Conservation (phyloP, 441 rosid species). For the Erodium texanum region DNA sequence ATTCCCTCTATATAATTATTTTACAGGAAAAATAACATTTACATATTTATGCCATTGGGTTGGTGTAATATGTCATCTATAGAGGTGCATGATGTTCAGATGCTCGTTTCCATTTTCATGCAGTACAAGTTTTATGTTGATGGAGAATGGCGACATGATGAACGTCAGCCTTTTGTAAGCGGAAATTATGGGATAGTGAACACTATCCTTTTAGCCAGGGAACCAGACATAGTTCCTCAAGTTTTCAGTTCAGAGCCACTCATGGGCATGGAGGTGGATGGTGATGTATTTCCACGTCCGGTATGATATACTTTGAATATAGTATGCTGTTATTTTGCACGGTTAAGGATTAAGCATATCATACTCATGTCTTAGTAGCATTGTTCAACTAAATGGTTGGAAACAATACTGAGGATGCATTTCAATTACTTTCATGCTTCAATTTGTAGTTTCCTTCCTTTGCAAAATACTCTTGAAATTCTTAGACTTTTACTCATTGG, state of each 20-base stretch:
- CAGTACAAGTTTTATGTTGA: conserved; percentile 70
- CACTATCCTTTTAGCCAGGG: conserved; percentile 43
- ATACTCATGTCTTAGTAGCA: neutral
- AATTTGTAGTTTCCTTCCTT: no score
- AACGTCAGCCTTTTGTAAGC: conserved; percentile 45
- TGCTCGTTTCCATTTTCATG: conserved; percentile 21
- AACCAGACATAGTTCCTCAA: conserved; percentile 36
- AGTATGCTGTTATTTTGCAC: neutral
- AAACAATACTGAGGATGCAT: neutral
- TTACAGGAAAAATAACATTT: neutral
- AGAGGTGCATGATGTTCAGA: conserved; percentile 12
- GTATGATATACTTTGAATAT: conserved; percentile 30
- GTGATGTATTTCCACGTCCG: conserved; percentile 32
- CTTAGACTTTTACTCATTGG: neutral
- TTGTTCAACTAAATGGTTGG: neutral
- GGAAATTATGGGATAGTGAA: conserved; percentile 63
- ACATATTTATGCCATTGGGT: conserved; percentile 1
- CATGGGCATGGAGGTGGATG: conserved; percentile 63
- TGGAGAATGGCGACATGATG: conserved; percentile 62
- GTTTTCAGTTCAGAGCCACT: conserved; percentile 31
- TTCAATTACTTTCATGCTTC: no score
- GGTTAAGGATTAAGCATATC: neutral
- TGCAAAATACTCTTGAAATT: no score
- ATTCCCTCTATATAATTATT: neutral
- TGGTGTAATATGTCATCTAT: neutral